phyloP scores from a whole-genome alignment of 1,284 basidiomycete species.

The Austroboletus niveus region DNA sequence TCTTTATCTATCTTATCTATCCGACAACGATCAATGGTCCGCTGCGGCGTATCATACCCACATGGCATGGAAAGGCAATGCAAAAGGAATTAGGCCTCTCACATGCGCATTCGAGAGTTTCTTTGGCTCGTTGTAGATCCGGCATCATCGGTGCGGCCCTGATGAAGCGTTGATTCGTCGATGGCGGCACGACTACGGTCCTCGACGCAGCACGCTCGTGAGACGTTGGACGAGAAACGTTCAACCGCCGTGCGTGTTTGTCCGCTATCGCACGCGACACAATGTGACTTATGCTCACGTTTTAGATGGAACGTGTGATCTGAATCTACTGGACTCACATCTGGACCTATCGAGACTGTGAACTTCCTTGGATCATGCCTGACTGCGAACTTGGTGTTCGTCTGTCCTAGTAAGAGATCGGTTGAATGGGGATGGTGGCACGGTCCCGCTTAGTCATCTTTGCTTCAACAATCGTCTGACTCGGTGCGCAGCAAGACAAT shows the following conservation, averaged over 20 bases:
- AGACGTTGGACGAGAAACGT: neutral
- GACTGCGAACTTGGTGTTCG: no score
- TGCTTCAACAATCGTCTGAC: neutral
- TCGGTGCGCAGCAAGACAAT: constrained; percentile 9
- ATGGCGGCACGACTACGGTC: no score
- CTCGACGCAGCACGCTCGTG: neutral
- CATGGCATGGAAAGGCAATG: neutral
- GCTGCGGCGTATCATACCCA: neutral
- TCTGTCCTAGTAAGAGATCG: no score
- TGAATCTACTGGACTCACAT: neutral
- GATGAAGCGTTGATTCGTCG: neutral
- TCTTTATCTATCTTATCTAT: constrained; percentile 1
- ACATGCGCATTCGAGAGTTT: neutral
- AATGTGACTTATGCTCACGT: no score
- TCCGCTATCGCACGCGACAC: no score
- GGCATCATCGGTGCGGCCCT: neutral
- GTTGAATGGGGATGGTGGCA: no score
- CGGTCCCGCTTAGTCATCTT: constrained; percentile 25
- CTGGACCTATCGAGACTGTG: no score
- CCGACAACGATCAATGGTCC: neutral
- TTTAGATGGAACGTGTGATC: neutral
- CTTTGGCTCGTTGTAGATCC: neutral
- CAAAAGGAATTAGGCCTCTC: no score
- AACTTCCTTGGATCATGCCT: no score
- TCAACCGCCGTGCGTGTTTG: neutral